Conservation (phyloP, 2,329 filamentous ascomycete genomes). For the Bipolaris gigantea region DNA sequence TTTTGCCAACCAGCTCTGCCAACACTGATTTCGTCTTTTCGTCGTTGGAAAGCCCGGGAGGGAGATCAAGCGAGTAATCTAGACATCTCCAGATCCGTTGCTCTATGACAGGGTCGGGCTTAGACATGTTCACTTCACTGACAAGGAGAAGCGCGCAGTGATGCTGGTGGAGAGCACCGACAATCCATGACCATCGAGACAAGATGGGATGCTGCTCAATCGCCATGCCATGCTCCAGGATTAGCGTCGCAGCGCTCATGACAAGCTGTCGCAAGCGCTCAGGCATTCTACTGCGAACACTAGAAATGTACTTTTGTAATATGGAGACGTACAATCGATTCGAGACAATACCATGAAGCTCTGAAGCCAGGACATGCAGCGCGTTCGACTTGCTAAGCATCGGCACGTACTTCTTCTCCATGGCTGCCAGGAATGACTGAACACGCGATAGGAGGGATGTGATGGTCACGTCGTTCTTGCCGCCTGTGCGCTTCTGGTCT, state of each 20-base stretch:
- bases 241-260: constrained; percentile 60
- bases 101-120: constrained; percentile 59
- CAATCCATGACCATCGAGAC: constrained; percentile 68
- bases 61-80: constrained; percentile 70
- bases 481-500: constrained; percentile 49
- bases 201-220: constrained; percentile 59
- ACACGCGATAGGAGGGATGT: constrained; percentile 68
- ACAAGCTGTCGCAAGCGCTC: constrained; percentile 66
- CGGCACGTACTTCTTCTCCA: constrained; percentile 67
- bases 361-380: constrained; percentile 63
- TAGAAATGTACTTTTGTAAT: constrained; percentile 67
- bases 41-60: constrained; percentile 54
- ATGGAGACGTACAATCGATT: constrained; percentile 67
- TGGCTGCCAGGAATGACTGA: constrained; percentile 66
- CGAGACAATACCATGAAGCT: constrained; percentile 66
- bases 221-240: constrained; percentile 58
- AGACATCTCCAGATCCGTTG: constrained; percentile 70
- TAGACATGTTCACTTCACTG: constrained; percentile 65
- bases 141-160: constrained; percentile 70
- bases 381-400: constrained; percentile 65
- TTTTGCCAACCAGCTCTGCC: constrained; percentile 63
- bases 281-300: constrained; percentile 55
- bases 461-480: constrained; percentile 43
- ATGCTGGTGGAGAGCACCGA: constrained; percentile 71
- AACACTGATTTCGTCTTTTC: constrained; percentile 65